Evolutionary conservation across 495 filamentous ascomycete genomes (phyloP).

Genomic region (Aspergillus incahuasiensis): DNA sequence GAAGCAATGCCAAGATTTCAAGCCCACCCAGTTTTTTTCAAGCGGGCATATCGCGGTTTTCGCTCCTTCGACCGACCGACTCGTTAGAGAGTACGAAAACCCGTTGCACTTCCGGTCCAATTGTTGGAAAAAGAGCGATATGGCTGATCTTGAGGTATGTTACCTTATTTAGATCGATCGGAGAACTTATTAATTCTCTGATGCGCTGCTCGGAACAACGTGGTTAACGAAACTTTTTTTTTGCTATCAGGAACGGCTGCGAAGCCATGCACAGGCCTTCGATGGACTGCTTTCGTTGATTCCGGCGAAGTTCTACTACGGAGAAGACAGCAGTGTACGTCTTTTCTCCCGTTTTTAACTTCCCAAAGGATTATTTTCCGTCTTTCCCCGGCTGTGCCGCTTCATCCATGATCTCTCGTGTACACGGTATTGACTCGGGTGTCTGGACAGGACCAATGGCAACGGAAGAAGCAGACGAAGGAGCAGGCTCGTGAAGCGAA

Average conservation of each 20-base stretch:
- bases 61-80: slow-evolving; percentile 14
- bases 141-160: slow-evolving; percentile 48
- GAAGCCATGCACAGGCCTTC: slow-evolving; percentile 80
- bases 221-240: slow-evolving; percentile 24
- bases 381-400: slow-evolving; percentile 11
- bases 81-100: slow-evolving; percentile 6
- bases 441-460: slow-evolving; percentile 69
- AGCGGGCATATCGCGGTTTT: slow-evolving; percentile 22
- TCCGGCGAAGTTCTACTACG: slow-evolving; percentile 89
- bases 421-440: slow-evolving; percentile 29
- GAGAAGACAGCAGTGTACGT: slow-evolving; percentile 79
- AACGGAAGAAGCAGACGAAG: slow-evolving; percentile 82
- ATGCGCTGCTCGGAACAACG: neutral
- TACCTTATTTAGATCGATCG: neutral
- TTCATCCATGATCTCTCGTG: slow-evolving; percentile 5
- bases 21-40: slow-evolving; percentile 37
- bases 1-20: slow-evolving; percentile 39
- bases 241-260: slow-evolving; percentile 64
- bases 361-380: neutral
- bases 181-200: slow-evolving; percentile 3
- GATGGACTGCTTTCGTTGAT: slow-evolving; percentile 89
- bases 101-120: slow-evolving; percentile 15
- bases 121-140: slow-evolving; percentile 19
- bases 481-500: slow-evolving; percentile 72
- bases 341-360: slow-evolving; percentile 2